Base-by-base conservation (phyloP, 129 eudicot species). In the Heracleum sosnowskyi region DNA sequence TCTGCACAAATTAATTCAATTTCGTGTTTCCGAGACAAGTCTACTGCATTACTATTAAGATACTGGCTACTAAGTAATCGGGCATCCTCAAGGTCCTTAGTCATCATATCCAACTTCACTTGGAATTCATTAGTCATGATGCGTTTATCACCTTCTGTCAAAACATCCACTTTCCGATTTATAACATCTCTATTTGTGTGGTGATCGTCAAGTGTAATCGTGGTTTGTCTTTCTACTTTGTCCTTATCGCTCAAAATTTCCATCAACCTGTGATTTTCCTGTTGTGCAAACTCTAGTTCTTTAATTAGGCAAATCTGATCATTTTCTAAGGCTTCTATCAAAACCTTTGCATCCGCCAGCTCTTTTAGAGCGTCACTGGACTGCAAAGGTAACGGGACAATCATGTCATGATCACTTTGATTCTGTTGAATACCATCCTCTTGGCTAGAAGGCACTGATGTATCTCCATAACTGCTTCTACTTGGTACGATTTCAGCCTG, bases 321-420 rank as follows among this genome's bases (percentile, higher is more conserved):
- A 79, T 81, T 75, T 83, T 89, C 85, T 89, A 87, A 87, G 79
- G 91, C 82, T 84, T 86, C 87, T 37, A 89, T 69, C 81, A 82
- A 79, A 79, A 82, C 46, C 60, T 84, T 85, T 44, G 88, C 77
- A 78, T 91, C 86, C 77, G 49, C 76, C 62, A 91, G 85, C 78
- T 87, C 90, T 82, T 89, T 74, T 75, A 78, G 45, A 70, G 78
- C 57, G 44, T 84, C 74, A 64, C 57, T 71, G 62, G 76, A n/a
- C 39, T 79, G 86, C 83, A 77, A 51, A 78, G 34, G 51, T 49
- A 40, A 24, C 0, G 40, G 26, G 71, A 57, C 45, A 55, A 47
- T 82, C 39, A 73, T 79, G 76, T 69, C 72, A 55, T 81, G 80
- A 70, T 77, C 86, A 69, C 37, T 83, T 28, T 80, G 78, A 20